Conservation (phyloP, 441 rosid species). For the Croton setiger region DNA sequence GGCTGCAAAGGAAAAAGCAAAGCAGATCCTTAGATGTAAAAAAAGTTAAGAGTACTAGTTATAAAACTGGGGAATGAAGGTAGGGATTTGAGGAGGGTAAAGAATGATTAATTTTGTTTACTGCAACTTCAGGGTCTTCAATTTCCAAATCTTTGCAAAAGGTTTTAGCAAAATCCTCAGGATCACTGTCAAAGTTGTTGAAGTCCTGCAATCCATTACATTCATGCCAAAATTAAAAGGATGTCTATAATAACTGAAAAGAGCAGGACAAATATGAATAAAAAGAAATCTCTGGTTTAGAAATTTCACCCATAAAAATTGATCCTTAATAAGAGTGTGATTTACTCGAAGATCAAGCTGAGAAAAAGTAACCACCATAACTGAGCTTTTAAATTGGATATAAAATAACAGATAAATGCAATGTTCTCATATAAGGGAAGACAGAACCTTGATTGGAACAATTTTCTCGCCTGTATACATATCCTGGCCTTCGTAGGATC, state of each 20-base stretch:
- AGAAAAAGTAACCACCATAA: slow-evolving; percentile 19
- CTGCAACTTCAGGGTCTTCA: slow-evolving; percentile 93
- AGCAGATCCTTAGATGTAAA: not conserved
- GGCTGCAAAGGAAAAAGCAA: slow-evolving; percentile 45
- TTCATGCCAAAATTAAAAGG: not conserved
- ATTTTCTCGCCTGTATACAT: slow-evolving; percentile 87
- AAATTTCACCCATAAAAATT: slow-evolving; percentile 75
- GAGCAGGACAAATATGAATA: not conserved
- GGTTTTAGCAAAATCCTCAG: slow-evolving; percentile 83
- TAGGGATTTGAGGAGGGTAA: not conserved
- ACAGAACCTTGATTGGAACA: slow-evolving; percentile 78
- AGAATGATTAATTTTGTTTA: slow-evolving; percentile 32
- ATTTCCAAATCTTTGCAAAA: slow-evolving; percentile 81
- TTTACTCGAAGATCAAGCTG: slow-evolving; percentile 96
- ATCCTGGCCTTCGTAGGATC: slow-evolving; percentile 88
- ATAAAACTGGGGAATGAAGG: not conserved
- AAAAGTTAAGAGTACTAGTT: not conserved
- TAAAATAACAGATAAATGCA: not conserved
- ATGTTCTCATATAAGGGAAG: not conserved
- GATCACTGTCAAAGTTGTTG: slow-evolving; percentile 89
- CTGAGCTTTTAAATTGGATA: not conserved
- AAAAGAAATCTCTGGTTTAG: not conserved
- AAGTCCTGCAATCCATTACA: slow-evolving; percentile 51
- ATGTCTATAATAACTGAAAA: not conserved
- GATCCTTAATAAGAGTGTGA: slow-evolving; percentile 84